Base-by-base conservation (phyloP, 2,329 filamentous ascomycete genomes). In the Rhinocladiella mackenziei region DNA sequence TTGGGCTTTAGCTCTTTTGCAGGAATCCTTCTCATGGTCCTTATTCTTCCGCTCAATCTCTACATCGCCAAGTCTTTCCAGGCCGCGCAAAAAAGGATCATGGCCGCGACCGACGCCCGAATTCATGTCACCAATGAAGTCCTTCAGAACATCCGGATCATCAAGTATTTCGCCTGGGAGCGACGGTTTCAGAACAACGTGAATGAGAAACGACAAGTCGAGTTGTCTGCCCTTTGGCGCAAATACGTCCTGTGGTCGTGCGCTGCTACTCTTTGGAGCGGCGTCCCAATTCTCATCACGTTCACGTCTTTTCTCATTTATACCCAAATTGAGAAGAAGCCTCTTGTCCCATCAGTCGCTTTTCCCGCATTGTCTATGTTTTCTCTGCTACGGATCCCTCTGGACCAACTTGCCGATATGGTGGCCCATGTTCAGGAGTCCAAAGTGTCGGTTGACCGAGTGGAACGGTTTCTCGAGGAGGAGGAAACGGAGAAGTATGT, bases 161-260 rank as follows among this genome's bases (percentile, higher is more conserved):
- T 98, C 77, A 98, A 98, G 63, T 98, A 92, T 66, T 98, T 98
- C 63, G 91, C 92, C 0, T 98, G 92, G 92, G 92, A 98, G 65
- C 81, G 89, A 57, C 84, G 91, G 2, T 98, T 96, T 62, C 80
- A 86, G 45, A 78, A 80, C 15, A 81, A 87, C 42, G 88, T 98
- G 23, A 85, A 94, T 49, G 91, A 96, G 63, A 96, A 95, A 69
- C 81, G 92, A 51, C 74, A 75, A 31, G 73, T 73, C 2, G 92
- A 98, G 64, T 74, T 98, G 39, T 81, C 77, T 57, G 80, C 87
- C 22, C 67, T 98, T 42, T 83, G 89, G 45, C 78, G 78, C 28
- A 80, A 91, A 48, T 98, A 94, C 67, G 80, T 95, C 53, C 73
- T 97, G 28, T 98, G 91, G 91, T 86, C 91, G 9, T 71, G 81